A percentile compares a stretch with the other conserved stretches of the same genome.
Evolutionary conservation across 805 yeast species (phyloP).

Genomic region (Sugiyamaella qingdaonensis): DNA sequence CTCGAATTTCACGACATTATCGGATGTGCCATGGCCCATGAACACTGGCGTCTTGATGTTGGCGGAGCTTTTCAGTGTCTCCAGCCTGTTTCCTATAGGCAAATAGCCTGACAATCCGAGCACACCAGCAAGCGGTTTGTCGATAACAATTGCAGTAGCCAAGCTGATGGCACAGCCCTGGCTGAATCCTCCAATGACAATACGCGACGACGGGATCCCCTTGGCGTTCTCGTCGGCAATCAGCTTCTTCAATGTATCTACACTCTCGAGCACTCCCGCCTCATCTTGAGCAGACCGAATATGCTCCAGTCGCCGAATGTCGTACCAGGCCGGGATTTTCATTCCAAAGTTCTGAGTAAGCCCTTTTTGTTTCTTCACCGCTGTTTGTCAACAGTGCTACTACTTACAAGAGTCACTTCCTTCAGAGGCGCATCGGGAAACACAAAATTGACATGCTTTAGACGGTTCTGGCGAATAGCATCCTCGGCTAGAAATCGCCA

Average conservation of each 20-base stretch:
- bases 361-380: neutral
- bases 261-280: conserved; percentile 36
- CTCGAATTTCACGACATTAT: conserved; percentile 53
- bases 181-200: conserved; percentile 91
- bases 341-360: conserved; percentile 50
- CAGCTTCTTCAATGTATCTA: conserved; percentile 28
- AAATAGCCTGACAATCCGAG: conserved; percentile 75
- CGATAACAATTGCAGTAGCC: conserved; percentile 25
- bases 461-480: conserved; percentile 41
- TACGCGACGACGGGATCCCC: conserved; percentile 43
- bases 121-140: conserved; percentile 69
- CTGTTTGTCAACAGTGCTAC: neutral
- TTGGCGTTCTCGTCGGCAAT: conserved; percentile 31
- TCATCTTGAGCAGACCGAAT: conserved; percentile 32
- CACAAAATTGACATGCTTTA: conserved; percentile 61
- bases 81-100: conserved; percentile 28
- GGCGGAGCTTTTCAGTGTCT: conserved; percentile 23
- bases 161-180: conserved; percentile 87
- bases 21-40: conserved; percentile 83
- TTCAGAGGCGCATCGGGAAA: conserved; percentile 85
- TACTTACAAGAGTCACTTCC: conserved; percentile 54
- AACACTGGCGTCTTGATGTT: conserved; percentile 71
- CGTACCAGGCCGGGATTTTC: conserved; percentile 84
- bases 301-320: conserved; percentile 44
- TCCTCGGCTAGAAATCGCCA: conserved; percentile 79